Conservation (phyloP, 139 green algal species). For the Tetradesmus obliquus region DNA sequence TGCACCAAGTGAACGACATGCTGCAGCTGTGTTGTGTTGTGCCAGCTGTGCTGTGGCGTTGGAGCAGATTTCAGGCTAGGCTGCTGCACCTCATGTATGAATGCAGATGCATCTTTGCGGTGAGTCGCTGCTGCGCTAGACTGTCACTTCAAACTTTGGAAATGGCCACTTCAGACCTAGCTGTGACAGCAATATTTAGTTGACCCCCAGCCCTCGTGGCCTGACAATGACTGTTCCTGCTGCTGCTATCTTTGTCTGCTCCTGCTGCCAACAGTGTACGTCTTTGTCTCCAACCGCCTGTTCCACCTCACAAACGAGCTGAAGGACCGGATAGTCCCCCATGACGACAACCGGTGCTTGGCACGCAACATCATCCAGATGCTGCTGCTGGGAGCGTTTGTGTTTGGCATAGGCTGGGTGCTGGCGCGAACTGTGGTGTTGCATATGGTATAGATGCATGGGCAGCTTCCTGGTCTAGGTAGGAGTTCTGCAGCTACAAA, state of each 20-base stretch:
- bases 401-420: constrained; percentile 26
- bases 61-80: neutral
- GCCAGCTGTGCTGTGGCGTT: neutral
- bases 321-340: constrained; percentile 82
- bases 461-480: neutral
- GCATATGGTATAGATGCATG: constrained; percentile 2
- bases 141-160: too few relatives aligned
- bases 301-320: constrained; percentile 91
- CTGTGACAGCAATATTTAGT: neutral
- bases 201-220: neutral
- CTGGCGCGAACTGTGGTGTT: constrained; percentile 24
- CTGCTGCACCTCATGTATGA: neutral
- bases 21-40: neutral
- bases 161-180: too few relatives aligned
- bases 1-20: neutral
- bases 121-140: too few relatives aligned
- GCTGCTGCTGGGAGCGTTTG: neutral
- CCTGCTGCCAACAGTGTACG: constrained; percentile 69
- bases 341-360: constrained; percentile 83
- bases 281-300: constrained; percentile 84
- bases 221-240: neutral
- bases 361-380: constrained; percentile 81
- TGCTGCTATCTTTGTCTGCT: neutral
- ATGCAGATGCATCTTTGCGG: neutral
- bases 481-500: neutral